These are phyloP conservation scores for Rhynchospora tenuis DNA, from an alignment of 176 grass and related monocot genomes.

Conservation along the genomic window DNA sequence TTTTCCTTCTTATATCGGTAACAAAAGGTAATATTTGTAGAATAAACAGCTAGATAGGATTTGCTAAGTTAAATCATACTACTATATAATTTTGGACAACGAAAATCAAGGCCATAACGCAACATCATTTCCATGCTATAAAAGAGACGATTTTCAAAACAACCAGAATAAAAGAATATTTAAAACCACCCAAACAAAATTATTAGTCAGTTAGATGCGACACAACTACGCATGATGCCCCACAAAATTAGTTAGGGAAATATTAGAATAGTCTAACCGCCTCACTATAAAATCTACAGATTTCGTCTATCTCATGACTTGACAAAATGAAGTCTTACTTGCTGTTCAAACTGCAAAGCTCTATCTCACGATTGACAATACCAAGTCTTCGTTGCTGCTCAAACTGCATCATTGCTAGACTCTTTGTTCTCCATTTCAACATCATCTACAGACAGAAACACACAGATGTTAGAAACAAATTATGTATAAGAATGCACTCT, in stretches of 20 bases:
- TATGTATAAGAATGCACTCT: not conserved
- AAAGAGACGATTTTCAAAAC: not conserved
- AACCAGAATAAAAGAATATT: not conserved
- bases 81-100: not conserved
- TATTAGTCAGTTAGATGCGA: not conserved
- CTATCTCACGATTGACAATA: not conserved
- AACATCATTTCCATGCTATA: not conserved
- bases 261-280: not conserved
- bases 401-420: not conserved
- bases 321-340: not conserved
- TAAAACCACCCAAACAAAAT: not conserved
- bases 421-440: conserved; percentile 19
- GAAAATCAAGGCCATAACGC: not conserved
- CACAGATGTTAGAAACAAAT: not conserved
- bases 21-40: not conserved
- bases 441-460: conserved; percentile 9
- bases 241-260: not conserved
- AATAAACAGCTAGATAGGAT: not conserved
- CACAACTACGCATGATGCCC: not conserved
- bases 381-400: not conserved
- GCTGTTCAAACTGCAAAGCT: conserved; percentile 1
- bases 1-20: not conserved
- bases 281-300: not conserved
- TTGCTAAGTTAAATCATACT: too few species aligned
- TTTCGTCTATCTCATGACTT: not conserved